Conservation (phyloP, 345 rosid species). For the Melaleuca alternifolia region DNA sequence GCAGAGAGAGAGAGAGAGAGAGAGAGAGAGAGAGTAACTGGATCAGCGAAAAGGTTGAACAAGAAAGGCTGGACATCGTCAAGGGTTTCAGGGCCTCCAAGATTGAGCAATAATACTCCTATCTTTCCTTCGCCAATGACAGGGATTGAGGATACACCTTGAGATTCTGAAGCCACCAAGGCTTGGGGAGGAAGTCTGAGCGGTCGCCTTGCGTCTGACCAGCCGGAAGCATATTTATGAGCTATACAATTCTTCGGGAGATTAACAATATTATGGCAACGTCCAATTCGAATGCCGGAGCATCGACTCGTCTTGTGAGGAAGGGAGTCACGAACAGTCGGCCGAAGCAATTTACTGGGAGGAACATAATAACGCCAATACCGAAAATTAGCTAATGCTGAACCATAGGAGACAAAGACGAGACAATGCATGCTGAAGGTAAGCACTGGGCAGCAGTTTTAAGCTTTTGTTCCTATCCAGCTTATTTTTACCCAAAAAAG, state of each 20-base stretch:
- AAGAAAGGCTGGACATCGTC: conserved; percentile 97
- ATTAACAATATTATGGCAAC: conserved; percentile 7
- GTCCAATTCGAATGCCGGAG: conserved; percentile 23
- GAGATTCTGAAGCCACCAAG: conserved; percentile 45
- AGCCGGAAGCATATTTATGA: conserved; percentile 17
- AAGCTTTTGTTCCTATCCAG: background rate
- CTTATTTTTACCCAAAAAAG: background rate
- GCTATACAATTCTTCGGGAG: conserved; percentile 7
- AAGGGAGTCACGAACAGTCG: conserved; percentile 32
- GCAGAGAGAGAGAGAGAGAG: background rate
- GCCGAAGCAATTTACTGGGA: background rate
- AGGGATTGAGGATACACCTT: conserved; percentile 17
- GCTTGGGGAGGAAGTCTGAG: conserved; percentile 33
- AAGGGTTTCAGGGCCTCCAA: conserved; percentile 97
- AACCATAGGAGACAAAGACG: background rate
- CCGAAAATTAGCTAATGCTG: background rate
- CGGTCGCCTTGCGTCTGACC: conserved; percentile 4
- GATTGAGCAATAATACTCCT: conserved; percentile 87
- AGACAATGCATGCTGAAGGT: background rate
- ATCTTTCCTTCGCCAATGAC: conserved; percentile 45
- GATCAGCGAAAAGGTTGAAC: conserved; percentile 97
- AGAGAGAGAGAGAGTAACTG: conserved; percentile 27
- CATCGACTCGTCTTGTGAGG: conserved; percentile 26
- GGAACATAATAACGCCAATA: background rate
- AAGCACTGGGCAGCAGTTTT: background rate